These are phyloP conservation scores for Phytophthora meadii DNA, from an alignment of 352 stramenopile genomes.

Conservation along the genomic window DNA sequence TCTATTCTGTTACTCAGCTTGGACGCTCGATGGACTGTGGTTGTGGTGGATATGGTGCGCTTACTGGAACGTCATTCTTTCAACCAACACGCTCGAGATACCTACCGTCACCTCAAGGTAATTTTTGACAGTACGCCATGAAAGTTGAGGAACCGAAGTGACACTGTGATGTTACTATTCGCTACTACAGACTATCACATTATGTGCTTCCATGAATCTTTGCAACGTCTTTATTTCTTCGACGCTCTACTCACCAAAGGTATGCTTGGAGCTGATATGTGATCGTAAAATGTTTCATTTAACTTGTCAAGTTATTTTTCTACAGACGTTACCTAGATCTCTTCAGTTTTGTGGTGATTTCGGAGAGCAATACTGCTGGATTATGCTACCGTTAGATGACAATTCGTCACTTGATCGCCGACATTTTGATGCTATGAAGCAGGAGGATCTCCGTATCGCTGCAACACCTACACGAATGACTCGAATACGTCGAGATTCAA, in stretches of 20 bases:
- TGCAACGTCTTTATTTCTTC: conserved; percentile 71
- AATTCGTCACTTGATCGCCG: conserved; percentile 9
- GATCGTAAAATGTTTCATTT: neutral
- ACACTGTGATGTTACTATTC: neutral
- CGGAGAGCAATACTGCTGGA: conserved; percentile 43
- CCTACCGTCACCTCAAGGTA: conserved; percentile 73
- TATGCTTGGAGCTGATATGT: conserved; percentile 20
- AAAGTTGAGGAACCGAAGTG: neutral
- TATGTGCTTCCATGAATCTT: conserved; percentile 73
- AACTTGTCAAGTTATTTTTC: neutral
- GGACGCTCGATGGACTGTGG: conserved; percentile 58
- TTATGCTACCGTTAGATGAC: conserved; percentile 27
- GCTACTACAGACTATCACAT: conserved; percentile 48
- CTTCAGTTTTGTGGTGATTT: conserved; percentile 42
- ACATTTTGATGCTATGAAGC: conserved; percentile 13
- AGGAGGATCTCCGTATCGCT: conserved; percentile 36
- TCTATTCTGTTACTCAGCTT: conserved; percentile 34
- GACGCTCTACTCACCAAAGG: conserved; percentile 52
- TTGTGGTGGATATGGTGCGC: conserved; percentile 69
- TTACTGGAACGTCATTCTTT: conserved; percentile 75
- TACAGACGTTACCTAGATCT: conserved; percentile 52
- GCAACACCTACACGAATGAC: conserved; percentile 8
- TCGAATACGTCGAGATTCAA: conserved; percentile 9
- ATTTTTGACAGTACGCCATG: neutral
- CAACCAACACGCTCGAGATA: conserved; percentile 71